A percentile compares a stretch with the other conserved stretches of the same genome.
Evolutionary conservation across 352 stramenopile genomes (phyloP).

Genomic region (Globisporangium orthogonon): DNA sequence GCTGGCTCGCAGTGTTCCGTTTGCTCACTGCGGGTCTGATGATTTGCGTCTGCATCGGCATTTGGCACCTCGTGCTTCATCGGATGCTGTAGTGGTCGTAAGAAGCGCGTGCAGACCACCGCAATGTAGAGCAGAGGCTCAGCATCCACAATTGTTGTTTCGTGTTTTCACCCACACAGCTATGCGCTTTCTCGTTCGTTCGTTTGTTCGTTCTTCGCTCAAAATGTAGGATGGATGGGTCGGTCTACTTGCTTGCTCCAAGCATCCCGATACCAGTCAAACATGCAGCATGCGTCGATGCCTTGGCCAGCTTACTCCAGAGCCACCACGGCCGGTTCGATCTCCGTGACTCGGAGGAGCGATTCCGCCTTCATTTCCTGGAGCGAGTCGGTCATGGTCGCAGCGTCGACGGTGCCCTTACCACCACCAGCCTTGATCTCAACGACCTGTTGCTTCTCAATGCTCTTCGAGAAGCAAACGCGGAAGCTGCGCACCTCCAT

Average conservation of each 20-base stretch:
- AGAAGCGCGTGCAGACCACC: not conserved
- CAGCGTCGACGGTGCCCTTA: not conserved
- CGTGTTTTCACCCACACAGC: not conserved
- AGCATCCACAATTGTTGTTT: not conserved
- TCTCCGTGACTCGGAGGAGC: constrained; percentile 9
- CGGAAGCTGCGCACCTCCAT: constrained; percentile 94
- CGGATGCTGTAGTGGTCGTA: not conserved
- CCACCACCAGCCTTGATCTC: not conserved
- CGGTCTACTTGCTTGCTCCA: too few species aligned
- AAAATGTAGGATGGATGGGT: not conserved
- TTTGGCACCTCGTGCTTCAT: constrained; percentile 10
- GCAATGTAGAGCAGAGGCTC: too few species aligned
- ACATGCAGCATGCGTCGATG: too few species aligned
- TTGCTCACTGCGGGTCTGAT: constrained; percentile 22
- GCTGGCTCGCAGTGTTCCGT: constrained; percentile 25
- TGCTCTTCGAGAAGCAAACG: constrained; percentile 33
- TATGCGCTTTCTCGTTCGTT: not conserved
- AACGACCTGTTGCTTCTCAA: not conserved
- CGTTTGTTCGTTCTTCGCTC: not conserved
- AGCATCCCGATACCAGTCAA: too few species aligned
- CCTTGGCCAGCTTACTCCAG: constrained; percentile 16
- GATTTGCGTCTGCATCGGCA: constrained; percentile 7
- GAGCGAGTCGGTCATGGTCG: constrained; percentile 3
- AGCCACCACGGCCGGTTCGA: constrained; percentile 15
- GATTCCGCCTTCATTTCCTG: constrained; percentile 15